Conservation (phyloP, 179 eudicot genomes). For the Amaranthus tricolor region DNA sequence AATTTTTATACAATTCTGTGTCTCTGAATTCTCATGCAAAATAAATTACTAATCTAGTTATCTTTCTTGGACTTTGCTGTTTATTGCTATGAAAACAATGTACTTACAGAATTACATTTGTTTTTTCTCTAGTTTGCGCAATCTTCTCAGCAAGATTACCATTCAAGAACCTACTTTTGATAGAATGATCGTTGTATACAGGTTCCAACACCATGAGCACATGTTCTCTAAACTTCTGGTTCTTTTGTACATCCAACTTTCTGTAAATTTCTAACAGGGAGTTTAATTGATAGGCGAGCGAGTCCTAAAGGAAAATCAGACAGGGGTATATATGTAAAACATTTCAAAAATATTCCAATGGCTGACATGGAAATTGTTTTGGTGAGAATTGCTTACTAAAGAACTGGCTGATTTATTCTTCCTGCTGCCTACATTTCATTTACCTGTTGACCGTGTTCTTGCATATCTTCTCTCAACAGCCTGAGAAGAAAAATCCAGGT, state of each 20-base stretch:
- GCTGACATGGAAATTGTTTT: conserved; percentile 98
- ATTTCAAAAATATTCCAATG: conserved; percentile 97
- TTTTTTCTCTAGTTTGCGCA: conserved; percentile 51
- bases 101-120: not conserved
- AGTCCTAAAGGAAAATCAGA: conserved; percentile 51
- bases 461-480: conserved; percentile 38
- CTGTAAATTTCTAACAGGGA: not conserved
- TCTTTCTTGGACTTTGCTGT: not conserved
- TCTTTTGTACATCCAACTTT: not conserved
- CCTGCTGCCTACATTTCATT: not conserved
- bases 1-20: not conserved
- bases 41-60: conserved; percentile 2
- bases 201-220: conserved; percentile 42
- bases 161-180: conserved; percentile 98
- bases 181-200: conserved; percentile 93
- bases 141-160: conserved; percentile 67
- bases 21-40: not conserved
- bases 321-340: conserved; percentile 86
- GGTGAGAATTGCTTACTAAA: conserved; percentile 41
- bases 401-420: not conserved
- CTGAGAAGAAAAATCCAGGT: conserved; percentile 92
- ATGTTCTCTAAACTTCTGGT: conserved; percentile 10
- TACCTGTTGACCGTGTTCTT: conserved; percentile 1
- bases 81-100: conserved; percentile 4
- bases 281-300: conserved; percentile 52